Percentiles rank a stretch among this genome's conserved stretches.
phyloP scores from a whole-genome alignment of 2,329 filamentous ascomycete genomes.

The Pleomassaria siparia region DNA sequence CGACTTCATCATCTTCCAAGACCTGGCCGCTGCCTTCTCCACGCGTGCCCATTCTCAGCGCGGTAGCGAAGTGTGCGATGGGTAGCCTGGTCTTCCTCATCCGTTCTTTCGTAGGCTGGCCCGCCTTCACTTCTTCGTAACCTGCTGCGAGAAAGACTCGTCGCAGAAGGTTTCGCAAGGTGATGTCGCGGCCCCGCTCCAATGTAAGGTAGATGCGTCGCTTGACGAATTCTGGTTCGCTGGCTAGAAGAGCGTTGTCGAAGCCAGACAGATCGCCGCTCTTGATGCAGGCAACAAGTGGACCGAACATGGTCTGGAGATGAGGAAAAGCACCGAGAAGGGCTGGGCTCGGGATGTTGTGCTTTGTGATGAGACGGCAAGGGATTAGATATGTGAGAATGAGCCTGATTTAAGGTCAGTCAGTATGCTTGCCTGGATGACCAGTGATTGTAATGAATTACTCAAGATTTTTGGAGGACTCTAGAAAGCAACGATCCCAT shows the following conservation, averaged over 20 bases:
- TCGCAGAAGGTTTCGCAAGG: conserved; percentile 84
- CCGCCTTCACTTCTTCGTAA: conserved; percentile 72
- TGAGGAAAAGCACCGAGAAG: conserved; percentile 75
- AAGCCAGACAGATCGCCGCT: conserved; percentile 81
- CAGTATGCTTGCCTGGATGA: conserved; percentile 11
- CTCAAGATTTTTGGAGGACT: conserved; percentile 77
- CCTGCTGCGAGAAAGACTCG: conserved; percentile 88
- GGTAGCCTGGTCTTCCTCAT: conserved; percentile 74
- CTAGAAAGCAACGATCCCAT: conserved; percentile 76
- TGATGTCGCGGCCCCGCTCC: conserved; percentile 88
- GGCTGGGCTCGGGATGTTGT: conserved; percentile 73
- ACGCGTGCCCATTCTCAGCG: conserved; percentile 71
- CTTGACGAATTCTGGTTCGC: conserved; percentile 91
- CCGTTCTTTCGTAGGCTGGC: conserved; percentile 62
- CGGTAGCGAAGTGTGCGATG: conserved; percentile 80
- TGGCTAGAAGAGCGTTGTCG: conserved; percentile 75
- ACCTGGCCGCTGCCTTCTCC: conserved; percentile 55
- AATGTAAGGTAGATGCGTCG: conserved; percentile 92
- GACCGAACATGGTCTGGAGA: conserved; percentile 75
- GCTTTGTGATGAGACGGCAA: conserved; percentile 83
- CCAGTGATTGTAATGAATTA: conserved; percentile 51
- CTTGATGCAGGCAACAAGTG: conserved; percentile 77
- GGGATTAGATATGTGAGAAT: conserved; percentile 96
- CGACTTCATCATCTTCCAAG: conserved; percentile 88
- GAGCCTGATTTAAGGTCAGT: conserved; percentile 56